These are phyloP conservation scores for Citrus unshiu DNA, from an alignment of 345 rosid genomes.

Conservation along the genomic window DNA sequence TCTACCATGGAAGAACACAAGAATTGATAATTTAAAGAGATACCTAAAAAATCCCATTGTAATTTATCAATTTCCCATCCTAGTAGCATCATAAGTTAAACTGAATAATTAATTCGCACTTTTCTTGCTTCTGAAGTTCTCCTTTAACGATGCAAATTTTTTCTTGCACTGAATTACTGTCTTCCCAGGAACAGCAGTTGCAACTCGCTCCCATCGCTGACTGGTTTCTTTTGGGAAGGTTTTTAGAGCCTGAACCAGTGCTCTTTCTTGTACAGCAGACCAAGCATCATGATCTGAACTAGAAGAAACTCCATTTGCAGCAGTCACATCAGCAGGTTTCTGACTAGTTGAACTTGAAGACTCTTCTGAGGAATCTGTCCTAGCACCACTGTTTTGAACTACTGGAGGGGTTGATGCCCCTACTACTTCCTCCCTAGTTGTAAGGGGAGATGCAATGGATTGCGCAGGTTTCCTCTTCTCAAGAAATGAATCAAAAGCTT, in stretches of 20 bases:
- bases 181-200: conserved; percentile 96
- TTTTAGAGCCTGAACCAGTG: conserved; percentile 91
- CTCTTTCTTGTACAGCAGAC: conserved; percentile 94
- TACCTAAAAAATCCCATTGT: background rate
- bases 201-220: conserved; percentile 98
- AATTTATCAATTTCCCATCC: background rate
- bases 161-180: conserved; percentile 91
- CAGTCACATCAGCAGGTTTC: conserved; percentile 28
- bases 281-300: conserved; percentile 76
- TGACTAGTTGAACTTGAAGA: conserved; percentile 33
- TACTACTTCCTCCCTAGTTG: conserved; percentile 73
- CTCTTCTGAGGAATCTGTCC: conserved; percentile 28
- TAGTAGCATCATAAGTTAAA: background rate
- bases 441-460: conserved; percentile 77
- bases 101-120: conserved; percentile 23
- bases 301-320: conserved; percentile 39
- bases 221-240: conserved; percentile 88
- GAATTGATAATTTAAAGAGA: background rate
- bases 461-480: conserved; percentile 84
- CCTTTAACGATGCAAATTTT: conserved; percentile 77
- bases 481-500: conserved; percentile 94
- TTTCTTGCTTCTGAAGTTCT: conserved; percentile 83
- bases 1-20: background rate
- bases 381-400: conserved; percentile 19
- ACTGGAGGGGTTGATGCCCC: conserved; percentile 31